Percentiles rank a stretch among this genome's conserved stretches.
phyloP scores from a whole-genome alignment of 352 stramenopile species.

The Aphanomyces invadans region DNA sequence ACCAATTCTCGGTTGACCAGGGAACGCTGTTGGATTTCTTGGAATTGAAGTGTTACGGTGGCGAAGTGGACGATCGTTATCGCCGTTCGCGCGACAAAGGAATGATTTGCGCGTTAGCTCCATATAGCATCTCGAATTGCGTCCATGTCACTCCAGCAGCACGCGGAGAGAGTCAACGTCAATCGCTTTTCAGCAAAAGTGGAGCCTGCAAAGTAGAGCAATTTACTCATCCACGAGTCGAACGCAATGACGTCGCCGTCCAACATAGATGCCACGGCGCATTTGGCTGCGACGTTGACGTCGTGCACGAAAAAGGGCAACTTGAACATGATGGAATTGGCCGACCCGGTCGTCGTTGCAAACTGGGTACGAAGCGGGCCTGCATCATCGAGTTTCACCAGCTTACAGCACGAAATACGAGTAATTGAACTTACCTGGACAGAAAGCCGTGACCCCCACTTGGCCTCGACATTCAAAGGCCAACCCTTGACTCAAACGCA shows the following conservation, averaged over 20 bases:
- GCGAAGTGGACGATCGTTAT: constrained; percentile 15
- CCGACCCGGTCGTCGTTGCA: constrained; percentile 31
- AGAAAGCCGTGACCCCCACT: constrained; percentile 77
- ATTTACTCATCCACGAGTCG: constrained; percentile 1
- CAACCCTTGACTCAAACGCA: constrained; percentile 61
- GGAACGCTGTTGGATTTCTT: constrained; percentile 9
- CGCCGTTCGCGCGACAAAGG: constrained; percentile 11
- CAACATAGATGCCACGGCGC: background rate
- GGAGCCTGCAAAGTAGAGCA: background rate
- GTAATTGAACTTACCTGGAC: no score
- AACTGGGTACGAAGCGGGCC: constrained; percentile 43
- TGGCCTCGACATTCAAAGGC: constrained; percentile 70
- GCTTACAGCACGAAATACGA: no score
- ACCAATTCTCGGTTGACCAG: no score
- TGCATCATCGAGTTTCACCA: constrained; percentile 32
- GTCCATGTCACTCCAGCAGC: background rate
- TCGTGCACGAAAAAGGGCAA: background rate
- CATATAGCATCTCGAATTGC: background rate
- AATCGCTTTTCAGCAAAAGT: background rate
- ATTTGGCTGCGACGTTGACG: background rate
- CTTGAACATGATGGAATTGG: constrained; percentile 33
- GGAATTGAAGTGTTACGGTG: constrained; percentile 18
- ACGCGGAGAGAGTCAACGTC: background rate
- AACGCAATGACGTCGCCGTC: background rate
- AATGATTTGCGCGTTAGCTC: no score